Percentiles rank a stretch among this genome's conserved stretches.
phyloP scores from a whole-genome alignment of 495 filamentous ascomycete genomes.

The Astrocystis sublimbata region DNA sequence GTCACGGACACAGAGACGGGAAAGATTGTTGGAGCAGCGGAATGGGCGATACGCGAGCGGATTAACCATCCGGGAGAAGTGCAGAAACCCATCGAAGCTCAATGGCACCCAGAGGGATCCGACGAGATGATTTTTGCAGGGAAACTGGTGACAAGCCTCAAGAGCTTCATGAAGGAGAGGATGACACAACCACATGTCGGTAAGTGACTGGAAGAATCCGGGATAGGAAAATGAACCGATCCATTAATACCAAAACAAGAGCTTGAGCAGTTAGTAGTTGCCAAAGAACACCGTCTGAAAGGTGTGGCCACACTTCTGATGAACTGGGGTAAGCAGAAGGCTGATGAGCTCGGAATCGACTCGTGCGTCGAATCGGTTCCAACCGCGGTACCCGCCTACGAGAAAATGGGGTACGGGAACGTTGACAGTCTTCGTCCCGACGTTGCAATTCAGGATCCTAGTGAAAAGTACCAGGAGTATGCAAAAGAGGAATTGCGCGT shows the following conservation, averaged over 20 bases:
- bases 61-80: slow-evolving; percentile 26
- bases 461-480: slow-evolving; percentile 21
- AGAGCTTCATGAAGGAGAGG: slow-evolving; percentile 29
- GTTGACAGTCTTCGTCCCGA: slow-evolving; percentile 19
- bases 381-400: slow-evolving; percentile 38
- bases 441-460: slow-evolving; percentile 17
- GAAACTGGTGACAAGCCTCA: slow-evolving; percentile 24
- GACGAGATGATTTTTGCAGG: slow-evolving; percentile 22
- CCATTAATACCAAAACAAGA: slow-evolving; percentile 21
- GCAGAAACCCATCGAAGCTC: slow-evolving; percentile 24
- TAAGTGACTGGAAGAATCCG: slow-evolving; percentile 11
- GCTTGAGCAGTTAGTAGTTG: slow-evolving; percentile 32
- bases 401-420: slow-evolving; percentile 36
- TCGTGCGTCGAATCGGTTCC: slow-evolving; percentile 42
- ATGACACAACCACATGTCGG: slow-evolving; percentile 34
- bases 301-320: slow-evolving; percentile 39
- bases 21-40: slow-evolving; percentile 33
- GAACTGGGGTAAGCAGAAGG: slow-evolving; percentile 44
- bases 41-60: slow-evolving; percentile 38
- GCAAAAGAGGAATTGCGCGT: slow-evolving; percentile 3
- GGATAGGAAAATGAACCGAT: neutral
- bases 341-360: slow-evolving; percentile 40
- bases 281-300: slow-evolving; percentile 34
- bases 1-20: slow-evolving; percentile 40
- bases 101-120: slow-evolving; percentile 37